Percentiles rank a stretch among this genome's conserved stretches.
Evolutionary conservation across 805 yeast species (phyloP).

Genomic region (Teunomyces stri): DNA sequence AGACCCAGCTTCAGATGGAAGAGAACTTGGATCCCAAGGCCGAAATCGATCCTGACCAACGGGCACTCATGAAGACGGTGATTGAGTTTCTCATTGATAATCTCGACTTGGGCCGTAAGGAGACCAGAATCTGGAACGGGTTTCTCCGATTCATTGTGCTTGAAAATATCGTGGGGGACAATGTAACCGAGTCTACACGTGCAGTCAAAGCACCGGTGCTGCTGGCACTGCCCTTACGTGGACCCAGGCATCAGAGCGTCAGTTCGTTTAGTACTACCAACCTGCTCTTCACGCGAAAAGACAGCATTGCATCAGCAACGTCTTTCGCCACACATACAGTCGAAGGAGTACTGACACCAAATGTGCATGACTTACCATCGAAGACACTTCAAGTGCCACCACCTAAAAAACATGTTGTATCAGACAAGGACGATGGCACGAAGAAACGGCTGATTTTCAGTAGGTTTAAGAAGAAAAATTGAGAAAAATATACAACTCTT

Average conservation of each 20-base stretch:
- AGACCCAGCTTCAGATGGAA: background rate
- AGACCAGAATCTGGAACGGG: background rate
- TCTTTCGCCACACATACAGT: constrained; percentile 1
- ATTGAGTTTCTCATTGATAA: background rate
- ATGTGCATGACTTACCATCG: background rate
- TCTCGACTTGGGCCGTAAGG: background rate
- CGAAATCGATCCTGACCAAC: background rate
- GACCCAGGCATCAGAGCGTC: constrained; percentile 5
- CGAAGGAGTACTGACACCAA: background rate
- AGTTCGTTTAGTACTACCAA: constrained; percentile 5
- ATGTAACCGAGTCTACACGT: background rate
- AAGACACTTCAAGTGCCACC: background rate
- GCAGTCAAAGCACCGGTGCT: background rate
- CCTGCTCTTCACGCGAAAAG: constrained; percentile 6
- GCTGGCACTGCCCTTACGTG: background rate
- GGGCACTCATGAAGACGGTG: background rate
- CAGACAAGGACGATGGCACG: background rate
- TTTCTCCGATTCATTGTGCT: background rate
- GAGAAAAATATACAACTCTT: background rate
- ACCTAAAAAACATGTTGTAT: background rate
- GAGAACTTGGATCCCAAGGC: background rate
- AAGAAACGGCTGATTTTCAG: constrained; percentile 6
- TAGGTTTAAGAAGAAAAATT: constrained; percentile 5
- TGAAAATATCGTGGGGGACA: background rate
- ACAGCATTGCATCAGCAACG: constrained; percentile 5